A percentile compares a stretch with the other conserved stretches of the same genome.
These are phyloP conservation scores for Taphrina flavorubra DNA, from an alignment of 1,139 yeast species.

Conservation along the genomic window DNA sequence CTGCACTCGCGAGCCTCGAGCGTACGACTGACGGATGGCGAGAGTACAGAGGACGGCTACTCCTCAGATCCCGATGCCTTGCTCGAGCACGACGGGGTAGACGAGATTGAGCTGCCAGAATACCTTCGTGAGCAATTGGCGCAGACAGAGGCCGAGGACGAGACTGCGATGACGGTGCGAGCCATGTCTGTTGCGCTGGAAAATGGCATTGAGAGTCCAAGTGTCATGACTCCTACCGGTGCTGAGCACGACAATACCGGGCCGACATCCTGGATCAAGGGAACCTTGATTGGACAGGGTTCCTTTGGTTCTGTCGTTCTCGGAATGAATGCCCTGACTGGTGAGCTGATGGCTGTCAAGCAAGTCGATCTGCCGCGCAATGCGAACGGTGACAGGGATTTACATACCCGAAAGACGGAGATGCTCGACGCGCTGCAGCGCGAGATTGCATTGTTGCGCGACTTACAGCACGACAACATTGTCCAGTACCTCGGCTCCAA, in stretches of 20 bases:
- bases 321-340: conserved; percentile 93
- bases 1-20: conserved; percentile 1
- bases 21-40: neutral
- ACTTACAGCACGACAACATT: conserved; percentile 88
- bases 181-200: conserved; percentile 43
- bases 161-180: conserved; percentile 1
- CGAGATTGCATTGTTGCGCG: conserved; percentile 93
- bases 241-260: conserved; percentile 58
- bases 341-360: conserved; percentile 98
- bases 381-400: conserved; percentile 54
- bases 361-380: conserved; percentile 77
- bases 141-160: conserved; percentile 45
- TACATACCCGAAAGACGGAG: conserved; percentile 58
- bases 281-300: conserved; percentile 95
- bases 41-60: conserved; percentile 4
- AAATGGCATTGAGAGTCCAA: conserved; percentile 52
- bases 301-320: conserved; percentile 95
- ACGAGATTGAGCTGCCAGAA: conserved; percentile 43
- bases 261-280: conserved; percentile 88
- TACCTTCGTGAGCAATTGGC: conserved; percentile 40
- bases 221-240: conserved; percentile 55
- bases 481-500: conserved; percentile 72
- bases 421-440: conserved; percentile 83
- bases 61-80: conserved; percentile 44
- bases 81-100: conserved; percentile 45